Percentiles rank a stretch among this genome's conserved stretches.
Evolutionary conservation across 768 basidiomycete species (phyloP).

Genomic region (Candolleomyces eurysporus): DNA sequence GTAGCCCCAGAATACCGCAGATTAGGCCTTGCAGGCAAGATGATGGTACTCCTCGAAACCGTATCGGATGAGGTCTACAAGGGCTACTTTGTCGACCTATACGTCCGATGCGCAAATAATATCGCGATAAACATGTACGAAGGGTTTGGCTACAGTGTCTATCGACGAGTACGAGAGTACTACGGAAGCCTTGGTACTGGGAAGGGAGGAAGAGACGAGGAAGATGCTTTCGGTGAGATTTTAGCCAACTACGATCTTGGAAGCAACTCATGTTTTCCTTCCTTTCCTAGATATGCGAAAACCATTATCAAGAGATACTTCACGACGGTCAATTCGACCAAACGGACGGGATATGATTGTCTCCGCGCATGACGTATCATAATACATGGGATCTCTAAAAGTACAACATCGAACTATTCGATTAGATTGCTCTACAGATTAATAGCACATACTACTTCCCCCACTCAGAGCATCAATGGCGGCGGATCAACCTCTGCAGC

Average conservation of each 20-base stretch:
- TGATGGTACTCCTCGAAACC: conserved; percentile 85
- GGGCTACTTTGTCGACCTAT: conserved; percentile 93
- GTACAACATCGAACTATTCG: neutral
- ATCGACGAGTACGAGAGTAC: conserved; percentile 86
- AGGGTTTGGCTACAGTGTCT: conserved; percentile 90
- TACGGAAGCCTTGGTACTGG: conserved; percentile 78
- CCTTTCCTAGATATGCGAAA: conserved; percentile 61
- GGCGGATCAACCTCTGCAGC: conserved; percentile 50
- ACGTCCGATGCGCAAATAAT: conserved; percentile 84
- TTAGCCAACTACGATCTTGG: neutral
- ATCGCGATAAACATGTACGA: conserved; percentile 93
- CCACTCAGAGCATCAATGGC: conserved; percentile 41
- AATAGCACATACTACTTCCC: neutral
- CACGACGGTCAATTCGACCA: conserved; percentile 61
- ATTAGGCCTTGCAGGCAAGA: conserved; percentile 78
- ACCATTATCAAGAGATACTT: conserved; percentile 60
- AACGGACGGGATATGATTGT: conserved; percentile 77
- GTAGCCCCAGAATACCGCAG: conserved; percentile 93
- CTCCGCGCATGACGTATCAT: conserved; percentile 57
- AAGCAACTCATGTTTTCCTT: neutral
- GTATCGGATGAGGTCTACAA: conserved; percentile 80
- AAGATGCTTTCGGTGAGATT: conserved; percentile 83
- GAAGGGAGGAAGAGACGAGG: conserved; percentile 76
- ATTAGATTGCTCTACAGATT: neutral
- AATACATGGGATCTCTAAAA: conserved; percentile 11